A percentile compares a stretch with the other conserved stretches of the same genome.
Conservation (phyloP, 306 rosid species). For the barrel medic (Medicago truncatula) region MtrunA17r5.0-ANR NC_053043.1:1176001-1176500, state of each 20-base stretch:
- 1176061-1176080: slow-evolving; percentile 86
- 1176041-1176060: slow-evolving; percentile 97
- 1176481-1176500: slow-evolving; percentile 59
- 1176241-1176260: slow-evolving; percentile 97
- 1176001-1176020: slow-evolving; percentile 98
- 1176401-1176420: slow-evolving; percentile 61
- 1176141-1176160: slow-evolving; percentile 97
- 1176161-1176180: slow-evolving; percentile 87
- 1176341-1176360: slow-evolving; percentile 86
- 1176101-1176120: slow-evolving; percentile 94
- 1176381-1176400: slow-evolving; percentile 82
- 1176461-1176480: slow-evolving; percentile 90
- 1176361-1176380: slow-evolving; percentile 80
- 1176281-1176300: slow-evolving; percentile 91
- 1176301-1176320: slow-evolving; percentile 86
- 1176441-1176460: slow-evolving; percentile 96
- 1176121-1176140: slow-evolving; percentile 98
- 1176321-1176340: slow-evolving; percentile 89
- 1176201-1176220: slow-evolving; percentile 96
- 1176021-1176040: slow-evolving; percentile 88
- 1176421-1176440: slow-evolving; percentile 90
- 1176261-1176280: slow-evolving; percentile 94
- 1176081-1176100: slow-evolving; percentile 91
- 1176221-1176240: slow-evolving; percentile 86
- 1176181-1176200: slow-evolving; percentile 88